phyloP scores from a whole-genome alignment of 1,284 basidiomycete genomes.

The Cryptococcus deneoformans region DNA sequence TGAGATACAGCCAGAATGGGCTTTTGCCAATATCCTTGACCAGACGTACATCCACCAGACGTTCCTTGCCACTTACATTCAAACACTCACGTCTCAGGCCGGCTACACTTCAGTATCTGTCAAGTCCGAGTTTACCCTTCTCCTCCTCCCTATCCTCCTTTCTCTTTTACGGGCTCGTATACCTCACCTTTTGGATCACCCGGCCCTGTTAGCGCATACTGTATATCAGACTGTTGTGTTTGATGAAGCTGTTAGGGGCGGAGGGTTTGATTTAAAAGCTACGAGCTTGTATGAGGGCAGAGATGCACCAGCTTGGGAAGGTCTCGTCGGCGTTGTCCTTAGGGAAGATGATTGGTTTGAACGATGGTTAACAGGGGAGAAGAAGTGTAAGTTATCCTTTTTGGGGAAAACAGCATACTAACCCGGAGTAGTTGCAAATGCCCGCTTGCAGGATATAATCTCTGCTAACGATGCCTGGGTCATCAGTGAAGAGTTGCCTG shows the following conservation, averaged over 20 bases:
- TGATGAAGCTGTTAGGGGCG: constrained; percentile 74
- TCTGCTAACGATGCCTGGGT: constrained; percentile 80
- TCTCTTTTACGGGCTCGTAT: constrained; percentile 72
- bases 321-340: constrained; percentile 75
- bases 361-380: constrained; percentile 83
- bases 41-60: constrained; percentile 72
- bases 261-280: constrained; percentile 64
- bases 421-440: constrained; percentile 29
- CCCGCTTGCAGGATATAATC: constrained; percentile 74
- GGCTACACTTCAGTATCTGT: constrained; percentile 66
- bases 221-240: constrained; percentile 89
- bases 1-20: constrained; percentile 85
- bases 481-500: constrained; percentile 65
- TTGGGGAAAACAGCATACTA: constrained; percentile 14
- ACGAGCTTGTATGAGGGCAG: constrained; percentile 22
- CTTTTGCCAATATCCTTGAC: constrained; percentile 85
- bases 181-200: constrained; percentile 69
- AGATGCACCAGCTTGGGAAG: constrained; percentile 59
- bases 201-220: constrained; percentile 88
- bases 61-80: constrained; percentile 74
- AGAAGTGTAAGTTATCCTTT: constrained; percentile 62
- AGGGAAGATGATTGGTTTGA: constrained; percentile 84
- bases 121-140: constrained; percentile 73
- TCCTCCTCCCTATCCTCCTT: constrained; percentile 66
- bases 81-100: constrained; percentile 63